phyloP scores from a whole-genome alignment of 805 yeast genomes.

The Isabelozyma pseudorhagii region DNA sequence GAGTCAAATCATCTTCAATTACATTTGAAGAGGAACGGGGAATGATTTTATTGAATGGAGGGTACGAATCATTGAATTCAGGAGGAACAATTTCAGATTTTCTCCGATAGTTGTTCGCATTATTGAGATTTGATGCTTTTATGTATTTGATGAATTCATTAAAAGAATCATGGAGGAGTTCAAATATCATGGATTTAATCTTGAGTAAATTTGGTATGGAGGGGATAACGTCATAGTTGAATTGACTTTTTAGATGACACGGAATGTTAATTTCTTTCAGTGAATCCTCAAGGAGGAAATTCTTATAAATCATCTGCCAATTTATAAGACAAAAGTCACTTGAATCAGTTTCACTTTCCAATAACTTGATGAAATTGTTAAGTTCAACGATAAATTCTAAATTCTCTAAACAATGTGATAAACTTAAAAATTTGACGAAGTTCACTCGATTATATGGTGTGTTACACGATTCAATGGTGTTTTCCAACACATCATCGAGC shows the following conservation, averaged over 20 bases:
- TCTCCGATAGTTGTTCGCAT: constrained; percentile 8
- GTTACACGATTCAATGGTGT: background rate
- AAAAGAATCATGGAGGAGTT: constrained; percentile 28
- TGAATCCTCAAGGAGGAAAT: constrained; percentile 25
- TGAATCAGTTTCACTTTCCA: constrained; percentile 4
- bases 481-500: background rate
- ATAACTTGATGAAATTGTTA: constrained; percentile 10
- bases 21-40: background rate
- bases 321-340: constrained; percentile 2
- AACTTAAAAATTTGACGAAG: constrained; percentile 23
- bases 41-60: background rate
- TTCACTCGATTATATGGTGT: constrained; percentile 7
- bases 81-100: constrained; percentile 19
- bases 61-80: constrained; percentile 3
- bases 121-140: constrained; percentile 5
- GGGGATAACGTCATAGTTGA: constrained; percentile 19
- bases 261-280: constrained; percentile 35
- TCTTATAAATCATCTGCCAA: constrained; percentile 26
- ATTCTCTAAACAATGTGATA: constrained; percentile 36
- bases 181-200: constrained; percentile 20
- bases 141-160: constrained; percentile 26
- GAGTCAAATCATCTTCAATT: background rate
- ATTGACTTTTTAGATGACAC: constrained; percentile 13
- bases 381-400: constrained; percentile 28
- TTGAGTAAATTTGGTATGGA: constrained; percentile 8